phyloP scores from a whole-genome alignment of 768 basidiomycete species.

The Bullera alba region DNA sequence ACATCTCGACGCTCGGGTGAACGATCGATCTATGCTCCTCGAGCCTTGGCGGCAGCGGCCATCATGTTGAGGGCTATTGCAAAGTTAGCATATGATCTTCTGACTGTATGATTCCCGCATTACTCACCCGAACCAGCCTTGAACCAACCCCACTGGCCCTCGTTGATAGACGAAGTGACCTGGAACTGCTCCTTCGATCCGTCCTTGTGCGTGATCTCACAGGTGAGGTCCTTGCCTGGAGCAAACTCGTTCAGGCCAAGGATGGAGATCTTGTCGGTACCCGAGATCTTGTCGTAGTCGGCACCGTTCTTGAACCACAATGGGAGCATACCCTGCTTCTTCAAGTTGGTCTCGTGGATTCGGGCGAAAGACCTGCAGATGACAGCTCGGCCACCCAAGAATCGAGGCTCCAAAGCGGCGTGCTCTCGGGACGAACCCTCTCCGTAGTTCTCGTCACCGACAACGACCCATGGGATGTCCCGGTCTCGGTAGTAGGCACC shows the following conservation, averaged over 20 bases:
- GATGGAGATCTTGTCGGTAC: constrained; percentile 82
- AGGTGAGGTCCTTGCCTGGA: constrained; percentile 83
- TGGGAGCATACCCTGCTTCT: constrained; percentile 97
- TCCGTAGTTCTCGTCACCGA: constrained; percentile 77
- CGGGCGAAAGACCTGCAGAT: constrained; percentile 95
- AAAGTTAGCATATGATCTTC: background rate
- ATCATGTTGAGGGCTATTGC: constrained; percentile 41
- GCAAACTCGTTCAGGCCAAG: constrained; percentile 79
- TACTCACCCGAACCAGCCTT: constrained; percentile 73
- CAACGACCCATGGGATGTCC: constrained; percentile 90
- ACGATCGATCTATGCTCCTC: too few relatives aligned
- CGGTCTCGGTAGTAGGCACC: constrained; percentile 80
- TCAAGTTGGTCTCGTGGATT: constrained; percentile 70
- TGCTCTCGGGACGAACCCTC: constrained; percentile 98
- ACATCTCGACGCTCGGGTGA: too few relatives aligned
- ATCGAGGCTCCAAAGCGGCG: constrained; percentile 52
- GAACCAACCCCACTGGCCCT: constrained; percentile 97
- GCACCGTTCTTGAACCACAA: constrained; percentile 84
- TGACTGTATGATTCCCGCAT: constrained; percentile 56
- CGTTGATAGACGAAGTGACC: constrained; percentile 90
- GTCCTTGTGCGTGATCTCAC: constrained; percentile 73
- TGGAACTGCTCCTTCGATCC: constrained; percentile 68
- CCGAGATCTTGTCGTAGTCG: constrained; percentile 88
- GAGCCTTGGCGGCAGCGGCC: constrained; percentile 39
- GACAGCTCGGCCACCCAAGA: constrained; percentile 69